Conservation (phyloP, 2,329 filamentous ascomycete genomes). For the Fusarium mundagurra region DNA sequence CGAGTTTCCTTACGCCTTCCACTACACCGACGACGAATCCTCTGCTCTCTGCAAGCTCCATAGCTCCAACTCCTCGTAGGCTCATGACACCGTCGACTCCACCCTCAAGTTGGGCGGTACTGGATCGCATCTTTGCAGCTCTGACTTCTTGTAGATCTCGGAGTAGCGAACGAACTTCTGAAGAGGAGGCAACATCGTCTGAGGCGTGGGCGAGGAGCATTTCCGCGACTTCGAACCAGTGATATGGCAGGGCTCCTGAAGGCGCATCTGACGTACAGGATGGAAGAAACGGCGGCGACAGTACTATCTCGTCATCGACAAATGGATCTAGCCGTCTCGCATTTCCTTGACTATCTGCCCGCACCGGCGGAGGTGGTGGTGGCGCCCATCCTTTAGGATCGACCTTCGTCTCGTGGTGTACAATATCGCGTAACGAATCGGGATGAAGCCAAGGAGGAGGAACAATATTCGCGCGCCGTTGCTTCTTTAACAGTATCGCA, state of each 20-base stretch:
- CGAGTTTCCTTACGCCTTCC: conserved; percentile 86
- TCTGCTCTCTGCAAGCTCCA: conserved; percentile 90
- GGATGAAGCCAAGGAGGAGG: conserved; percentile 89
- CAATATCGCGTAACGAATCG: conserved; percentile 77
- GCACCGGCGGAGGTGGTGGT: conserved; percentile 72
- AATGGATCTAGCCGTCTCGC: conserved; percentile 48
- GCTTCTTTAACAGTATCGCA: conserved; percentile 91
- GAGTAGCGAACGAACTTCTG: conserved; percentile 78
- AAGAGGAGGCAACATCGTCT: conserved; percentile 80
- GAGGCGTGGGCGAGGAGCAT: conserved; percentile 85
- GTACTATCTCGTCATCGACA: conserved; percentile 45
- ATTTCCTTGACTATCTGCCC: conserved; percentile 58
- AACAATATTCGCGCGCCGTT: conserved; percentile 91
- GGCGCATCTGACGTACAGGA: conserved; percentile 77
- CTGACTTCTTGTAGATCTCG: conserved; percentile 87
- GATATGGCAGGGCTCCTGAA: conserved; percentile 81
- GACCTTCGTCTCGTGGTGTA: conserved; percentile 81
- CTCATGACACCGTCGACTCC: conserved; percentile 77
- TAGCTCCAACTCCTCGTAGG: conserved; percentile 81
- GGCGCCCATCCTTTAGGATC: conserved; percentile 79
- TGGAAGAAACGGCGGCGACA: conserved; percentile 81
- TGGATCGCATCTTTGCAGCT: conserved; percentile 86
- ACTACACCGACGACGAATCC: conserved; percentile 87
- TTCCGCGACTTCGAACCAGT: conserved; percentile 93
- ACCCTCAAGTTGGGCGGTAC: conserved; percentile 75